phyloP scores from a whole-genome alignment of 2,329 filamentous ascomycete species.

The Botrytis aclada region DNA sequence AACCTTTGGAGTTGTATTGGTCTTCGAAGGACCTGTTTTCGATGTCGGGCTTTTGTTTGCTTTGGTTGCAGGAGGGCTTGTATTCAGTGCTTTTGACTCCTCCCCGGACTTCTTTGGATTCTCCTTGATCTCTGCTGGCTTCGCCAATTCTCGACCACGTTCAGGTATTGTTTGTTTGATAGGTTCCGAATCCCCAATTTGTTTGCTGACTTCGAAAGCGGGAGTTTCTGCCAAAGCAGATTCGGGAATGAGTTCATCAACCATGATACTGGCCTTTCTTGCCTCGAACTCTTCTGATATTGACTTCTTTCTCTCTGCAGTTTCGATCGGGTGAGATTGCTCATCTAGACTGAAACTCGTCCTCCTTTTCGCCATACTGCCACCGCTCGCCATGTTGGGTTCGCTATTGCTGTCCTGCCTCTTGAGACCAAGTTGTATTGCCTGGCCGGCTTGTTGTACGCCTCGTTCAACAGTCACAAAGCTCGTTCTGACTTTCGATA shows the following conservation, averaged over 20 bases:
- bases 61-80: neutral
- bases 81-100: neutral
- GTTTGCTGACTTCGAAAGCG: slow-evolving; percentile 25
- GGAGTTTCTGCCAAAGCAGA: slow-evolving; percentile 32
- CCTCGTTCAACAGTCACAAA: slow-evolving; percentile 67
- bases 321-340: slow-evolving; percentile 27
- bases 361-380: slow-evolving; percentile 31
- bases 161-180: slow-evolving; percentile 19
- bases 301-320: slow-evolving; percentile 30
- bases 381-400: slow-evolving; percentile 2
- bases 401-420: slow-evolving; percentile 37
- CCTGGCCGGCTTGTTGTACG: slow-evolving; percentile 37
- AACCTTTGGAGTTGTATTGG: neutral
- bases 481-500: slow-evolving; percentile 72
- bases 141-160: slow-evolving; percentile 15
- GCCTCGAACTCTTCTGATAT: slow-evolving; percentile 30
- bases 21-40: slow-evolving; percentile 5
- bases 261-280: slow-evolving; percentile 30
- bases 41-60: slow-evolving; percentile 1
- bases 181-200: slow-evolving; percentile 23
- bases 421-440: slow-evolving; percentile 43
- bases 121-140: slow-evolving; percentile 25
- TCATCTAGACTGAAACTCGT: slow-evolving; percentile 36
- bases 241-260: slow-evolving; percentile 35
- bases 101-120: slow-evolving; percentile 14